phyloP scores from a whole-genome alignment of 768 basidiomycete species.

The Stropharia rugosoannulata region DNA sequence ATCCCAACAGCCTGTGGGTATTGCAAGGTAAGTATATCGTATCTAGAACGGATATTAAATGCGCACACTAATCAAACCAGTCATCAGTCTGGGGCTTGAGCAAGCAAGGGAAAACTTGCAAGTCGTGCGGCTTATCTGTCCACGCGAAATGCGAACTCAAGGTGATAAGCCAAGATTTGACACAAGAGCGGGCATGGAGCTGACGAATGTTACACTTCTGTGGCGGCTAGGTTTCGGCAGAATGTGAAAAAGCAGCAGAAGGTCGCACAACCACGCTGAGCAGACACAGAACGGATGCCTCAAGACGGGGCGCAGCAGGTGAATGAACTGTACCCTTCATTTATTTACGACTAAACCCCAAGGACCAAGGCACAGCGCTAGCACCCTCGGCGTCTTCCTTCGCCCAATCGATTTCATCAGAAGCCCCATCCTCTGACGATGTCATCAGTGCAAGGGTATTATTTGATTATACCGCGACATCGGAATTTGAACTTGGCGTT shows the following conservation, averaged over 20 bases:
- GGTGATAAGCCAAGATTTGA: slow-evolving; percentile 35
- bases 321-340: slow-evolving; percentile 7
- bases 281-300: slow-evolving; percentile 21
- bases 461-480: slow-evolving; percentile 75
- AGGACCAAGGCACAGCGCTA: slow-evolving; percentile 15
- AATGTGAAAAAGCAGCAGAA: slow-evolving; percentile 47
- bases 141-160: slow-evolving; percentile 87
- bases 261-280: slow-evolving; percentile 24
- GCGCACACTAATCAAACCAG: slow-evolving; percentile 32
- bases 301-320: slow-evolving; percentile 26
- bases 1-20: slow-evolving; percentile 82
- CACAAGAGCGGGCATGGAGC: background rate
- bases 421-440: slow-evolving; percentile 36
- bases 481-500: slow-evolving; percentile 74
- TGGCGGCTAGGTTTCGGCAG: slow-evolving; percentile 62
- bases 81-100: slow-evolving; percentile 85
- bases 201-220: background rate
- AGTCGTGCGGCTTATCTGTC: slow-evolving; percentile 72
- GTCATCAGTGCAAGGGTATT: slow-evolving; percentile 56
- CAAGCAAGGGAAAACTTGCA: slow-evolving; percentile 87
- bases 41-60: background rate
- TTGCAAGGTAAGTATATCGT: slow-evolving; percentile 58
- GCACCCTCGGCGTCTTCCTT: slow-evolving; percentile 59
- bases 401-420: slow-evolving; percentile 35
- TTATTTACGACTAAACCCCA: slow-evolving; percentile 7